Base-by-base conservation (phyloP, 192 early-diverging fungal genomes). In the Funneliformis mosseae region DNA sequence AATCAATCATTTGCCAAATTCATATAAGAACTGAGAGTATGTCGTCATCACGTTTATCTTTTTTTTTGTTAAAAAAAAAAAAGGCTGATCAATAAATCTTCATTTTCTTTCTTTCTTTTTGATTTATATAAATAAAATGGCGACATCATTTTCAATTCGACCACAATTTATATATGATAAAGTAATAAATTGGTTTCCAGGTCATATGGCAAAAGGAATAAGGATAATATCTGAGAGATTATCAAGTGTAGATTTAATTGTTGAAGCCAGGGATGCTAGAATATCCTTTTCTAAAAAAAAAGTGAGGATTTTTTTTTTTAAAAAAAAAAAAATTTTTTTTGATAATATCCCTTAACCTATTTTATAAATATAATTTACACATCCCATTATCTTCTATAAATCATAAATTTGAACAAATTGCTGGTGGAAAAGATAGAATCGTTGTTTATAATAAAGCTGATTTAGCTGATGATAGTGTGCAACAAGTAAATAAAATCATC, bases 371-470 rank as follows among this genome's bases (percentile, higher is more conserved):
- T 27, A 27, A n/a, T 75, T 48, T 74, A 85, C 27, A 85, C 38
- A 95, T 97, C 66, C 97, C 97, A 9, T 81, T 99, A 12, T 96
- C 97, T 0, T 93, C 93, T 45, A 94, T 94, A 84, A 97, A 97
- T 85, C 90, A 91, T 68, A 91, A 92, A 79, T 93, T 97, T 81
- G 89, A 94, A 89, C 81, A 88, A 41, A 85, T 93, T 23, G 85
- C 91, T 41, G 90, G 91, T 23, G 74, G 81, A 45, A 90, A 94
- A 71, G 87, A 92, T 14, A 87, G 95, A 8, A 81, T 98, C 4
- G 88, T 99, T 23, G 91, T 98, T 9, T 97, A 96, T 88, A 99
- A 98, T 89, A 99, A 98, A 85, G 83, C 86, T 33, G 97, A 99
- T 84, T 85, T 99, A 41, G 95, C 96, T 0, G 91, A 94, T 69